Percentiles rank a stretch among this genome's conserved stretches.
Evolutionary conservation across 1,284 basidiomycete species (phyloP).

Genomic region (Ceratobasidium papillatum): DNA sequence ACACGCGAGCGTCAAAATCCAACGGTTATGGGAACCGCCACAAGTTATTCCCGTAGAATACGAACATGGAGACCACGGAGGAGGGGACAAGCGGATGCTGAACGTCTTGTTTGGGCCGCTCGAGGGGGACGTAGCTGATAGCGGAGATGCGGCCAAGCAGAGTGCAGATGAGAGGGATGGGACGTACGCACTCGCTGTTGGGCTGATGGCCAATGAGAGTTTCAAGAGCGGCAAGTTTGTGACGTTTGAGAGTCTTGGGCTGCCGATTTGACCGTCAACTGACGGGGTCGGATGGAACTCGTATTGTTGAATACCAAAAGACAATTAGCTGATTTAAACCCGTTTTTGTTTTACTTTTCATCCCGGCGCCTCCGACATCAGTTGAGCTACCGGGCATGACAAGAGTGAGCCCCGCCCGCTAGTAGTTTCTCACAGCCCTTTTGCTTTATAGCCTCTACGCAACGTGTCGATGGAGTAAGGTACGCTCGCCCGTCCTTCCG

Average conservation of each 20-base stretch:
- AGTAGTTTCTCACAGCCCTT: background rate
- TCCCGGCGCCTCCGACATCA: background rate
- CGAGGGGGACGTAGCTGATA: slow-evolving; percentile 54
- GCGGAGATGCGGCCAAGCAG: slow-evolving; percentile 59
- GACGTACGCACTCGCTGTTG: slow-evolving; percentile 62
- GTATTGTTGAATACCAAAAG: slow-evolving; percentile 15
- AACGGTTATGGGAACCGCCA: slow-evolving; percentile 59
- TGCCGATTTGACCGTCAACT: slow-evolving; percentile 20
- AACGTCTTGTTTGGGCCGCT: slow-evolving; percentile 61
- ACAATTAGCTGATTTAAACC: background rate
- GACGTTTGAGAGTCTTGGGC: slow-evolving; percentile 51
- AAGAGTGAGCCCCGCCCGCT: slow-evolving; percentile 12
- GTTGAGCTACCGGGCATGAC: slow-evolving; percentile 8
- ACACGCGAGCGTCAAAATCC: slow-evolving; percentile 58
- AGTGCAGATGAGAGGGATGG: slow-evolving; percentile 62
- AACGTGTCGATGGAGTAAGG: background rate
- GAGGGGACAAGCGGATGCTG: slow-evolving; percentile 62
- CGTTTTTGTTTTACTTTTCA: background rate
- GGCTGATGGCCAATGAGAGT: slow-evolving; percentile 63
- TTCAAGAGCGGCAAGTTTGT: slow-evolving; percentile 61
- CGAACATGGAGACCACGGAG: slow-evolving; percentile 61
- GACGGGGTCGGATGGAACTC: slow-evolving; percentile 1
- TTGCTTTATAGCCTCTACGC: slow-evolving; percentile 5
- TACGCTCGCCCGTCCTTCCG: background rate
- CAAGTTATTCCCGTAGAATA: slow-evolving; percentile 57